These are phyloP conservation scores for Manihot esculenta DNA, from an alignment of 441 rosid genomes.

Conservation along the genomic window DNA sequence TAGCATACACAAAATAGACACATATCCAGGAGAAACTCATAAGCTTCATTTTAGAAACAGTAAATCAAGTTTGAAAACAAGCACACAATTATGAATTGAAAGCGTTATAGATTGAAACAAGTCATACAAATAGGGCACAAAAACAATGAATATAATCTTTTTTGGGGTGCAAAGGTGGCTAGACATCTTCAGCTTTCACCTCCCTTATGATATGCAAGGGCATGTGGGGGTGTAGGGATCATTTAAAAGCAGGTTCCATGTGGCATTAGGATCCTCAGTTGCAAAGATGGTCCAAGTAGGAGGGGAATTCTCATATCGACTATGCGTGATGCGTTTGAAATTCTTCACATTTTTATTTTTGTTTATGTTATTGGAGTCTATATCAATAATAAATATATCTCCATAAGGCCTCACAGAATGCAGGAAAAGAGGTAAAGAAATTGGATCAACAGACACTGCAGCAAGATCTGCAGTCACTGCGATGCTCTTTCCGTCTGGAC, in stretches of 20 bases:
- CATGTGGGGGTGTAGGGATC: neutral
- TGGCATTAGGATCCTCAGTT: neutral
- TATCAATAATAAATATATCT: neutral
- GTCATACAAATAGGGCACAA: neutral
- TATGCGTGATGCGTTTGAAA: slow-evolving; percentile 4
- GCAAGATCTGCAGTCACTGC: slow-evolving; percentile 12
- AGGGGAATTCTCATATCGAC: slow-evolving; percentile 11
- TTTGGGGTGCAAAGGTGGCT: neutral
- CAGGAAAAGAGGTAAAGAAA: neutral
- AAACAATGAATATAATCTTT: neutral
- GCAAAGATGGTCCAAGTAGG: slow-evolving; percentile 4
- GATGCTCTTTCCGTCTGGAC: neutral
- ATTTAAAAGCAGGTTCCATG: neutral
- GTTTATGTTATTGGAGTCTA: neutral
- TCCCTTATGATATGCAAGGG: neutral
- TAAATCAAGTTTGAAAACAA: too few relatives aligned
- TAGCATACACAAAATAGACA: too few relatives aligned
- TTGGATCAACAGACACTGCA: slow-evolving; percentile 4
- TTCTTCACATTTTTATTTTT: slow-evolving; percentile 10
- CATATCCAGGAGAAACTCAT: too few relatives aligned
- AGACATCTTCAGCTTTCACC: neutral
- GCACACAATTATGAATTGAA: too few relatives aligned
- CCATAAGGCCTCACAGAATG: slow-evolving; percentile 16
- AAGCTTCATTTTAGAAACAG: too few relatives aligned
- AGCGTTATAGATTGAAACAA: too few relatives aligned